These are phyloP conservation scores for Vanilla planifolia DNA, from an alignment of 106 monocot species.

Conservation along the genomic window DNA sequence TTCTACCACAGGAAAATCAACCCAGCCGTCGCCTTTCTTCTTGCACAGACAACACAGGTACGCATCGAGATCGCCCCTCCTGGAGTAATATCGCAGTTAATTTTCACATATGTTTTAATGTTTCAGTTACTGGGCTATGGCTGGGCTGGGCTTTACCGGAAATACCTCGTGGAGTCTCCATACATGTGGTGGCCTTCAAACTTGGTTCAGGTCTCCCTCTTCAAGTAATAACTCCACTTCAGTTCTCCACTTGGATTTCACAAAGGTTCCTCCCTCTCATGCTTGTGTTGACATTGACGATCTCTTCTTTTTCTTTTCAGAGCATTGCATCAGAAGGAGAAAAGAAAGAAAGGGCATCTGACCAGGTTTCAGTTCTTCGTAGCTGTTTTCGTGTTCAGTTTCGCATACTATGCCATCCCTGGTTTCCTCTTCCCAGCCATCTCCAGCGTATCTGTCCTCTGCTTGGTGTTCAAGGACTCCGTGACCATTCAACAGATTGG, in stretches of 20 bases:
- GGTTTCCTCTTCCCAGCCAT: conserved; percentile 39
- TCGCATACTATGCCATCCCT: conserved; percentile 48
- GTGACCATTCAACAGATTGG: conserved; percentile 52
- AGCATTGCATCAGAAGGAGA: conserved; percentile 44
- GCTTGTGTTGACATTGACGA: neutral
- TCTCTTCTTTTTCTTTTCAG: neutral
- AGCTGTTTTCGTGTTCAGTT: conserved; percentile 25
- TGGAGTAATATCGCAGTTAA: neutral
- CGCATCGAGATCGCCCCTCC: neutral
- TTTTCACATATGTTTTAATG: neutral
- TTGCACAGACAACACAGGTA: conserved; percentile 75
- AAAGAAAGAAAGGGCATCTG: conserved; percentile 25
- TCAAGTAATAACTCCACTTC: conserved; percentile 16
- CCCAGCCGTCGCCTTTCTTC: conserved; percentile 56
- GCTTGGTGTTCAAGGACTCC: conserved; percentile 42
- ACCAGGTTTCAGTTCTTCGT: conserved; percentile 47
- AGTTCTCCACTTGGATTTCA: neutral
- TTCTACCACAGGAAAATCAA: conserved; percentile 50
- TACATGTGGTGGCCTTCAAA: conserved; percentile 66
- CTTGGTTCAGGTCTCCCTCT: conserved; percentile 55
- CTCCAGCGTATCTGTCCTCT: conserved; percentile 29
- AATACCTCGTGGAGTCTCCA: conserved; percentile 40
- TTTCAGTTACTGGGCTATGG: conserved; percentile 55
- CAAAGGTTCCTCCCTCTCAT: no score
- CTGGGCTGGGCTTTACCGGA: conserved; percentile 43